A percentile compares a stretch with the other conserved stretches of the same genome.
These are phyloP conservation scores for Ricinus communis DNA, from an alignment of 345 rosid species.

Conservation along the genomic window DNA sequence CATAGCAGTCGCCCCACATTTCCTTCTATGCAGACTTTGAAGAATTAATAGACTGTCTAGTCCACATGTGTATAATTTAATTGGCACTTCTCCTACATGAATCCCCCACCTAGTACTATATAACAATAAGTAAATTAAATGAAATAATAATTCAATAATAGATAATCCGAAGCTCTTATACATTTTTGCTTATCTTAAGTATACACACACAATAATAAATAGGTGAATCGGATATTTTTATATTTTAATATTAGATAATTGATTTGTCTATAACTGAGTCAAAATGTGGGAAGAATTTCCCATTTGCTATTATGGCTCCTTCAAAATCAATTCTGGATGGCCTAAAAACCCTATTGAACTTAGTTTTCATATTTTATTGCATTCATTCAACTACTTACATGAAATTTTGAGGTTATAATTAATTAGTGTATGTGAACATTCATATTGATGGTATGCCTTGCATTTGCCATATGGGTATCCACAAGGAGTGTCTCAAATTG, in stretches of 20 bases:
- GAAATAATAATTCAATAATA: too few species aligned
- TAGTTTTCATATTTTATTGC: not conserved
- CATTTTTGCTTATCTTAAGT: too few species aligned
- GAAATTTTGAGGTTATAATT: conserved; percentile 3
- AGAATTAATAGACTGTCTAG: not conserved
- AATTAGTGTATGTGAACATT: not conserved
- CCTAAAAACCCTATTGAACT: too few species aligned
- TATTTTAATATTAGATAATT: too few species aligned
- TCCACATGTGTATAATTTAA: not conserved
- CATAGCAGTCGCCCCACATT: not conserved
- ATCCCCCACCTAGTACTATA: not conserved
- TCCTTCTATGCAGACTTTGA: not conserved
- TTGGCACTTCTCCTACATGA: not conserved
- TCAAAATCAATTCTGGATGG: too few species aligned
- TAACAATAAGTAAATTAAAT: too few species aligned
- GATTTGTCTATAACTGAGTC: too few species aligned
- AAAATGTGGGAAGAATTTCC: too few species aligned
- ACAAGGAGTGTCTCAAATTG: not conserved
- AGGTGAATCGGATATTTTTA: too few species aligned
- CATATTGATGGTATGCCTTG: not conserved
- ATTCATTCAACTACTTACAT: not conserved
- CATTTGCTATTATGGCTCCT: too few species aligned
- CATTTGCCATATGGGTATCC: not conserved
- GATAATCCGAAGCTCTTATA: too few species aligned
- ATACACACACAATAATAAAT: too few species aligned